These are phyloP conservation scores for Gnaphalium uliginosum DNA, from an alignment of 129 eudicot species.

Conservation along the genomic window DNA sequence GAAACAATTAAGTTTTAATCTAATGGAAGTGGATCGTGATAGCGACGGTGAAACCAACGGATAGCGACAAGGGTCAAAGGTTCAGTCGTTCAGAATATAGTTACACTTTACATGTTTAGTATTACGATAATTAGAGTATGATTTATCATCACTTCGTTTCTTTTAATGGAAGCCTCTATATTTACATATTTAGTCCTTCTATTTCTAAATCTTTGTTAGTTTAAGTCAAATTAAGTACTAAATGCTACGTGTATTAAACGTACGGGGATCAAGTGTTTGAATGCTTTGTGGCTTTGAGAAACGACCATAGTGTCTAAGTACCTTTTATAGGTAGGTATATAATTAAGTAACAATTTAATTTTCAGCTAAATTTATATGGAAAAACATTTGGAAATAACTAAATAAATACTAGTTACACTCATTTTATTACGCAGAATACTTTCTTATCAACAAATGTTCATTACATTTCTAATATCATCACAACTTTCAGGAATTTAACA, in stretches of 20 bases:
- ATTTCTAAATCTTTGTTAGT: background rate
- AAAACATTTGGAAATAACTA: background rate
- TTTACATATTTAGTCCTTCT: background rate
- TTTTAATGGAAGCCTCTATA: background rate
- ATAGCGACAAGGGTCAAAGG: constrained; percentile 9
- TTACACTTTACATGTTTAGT: background rate
- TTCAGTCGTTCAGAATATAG: background rate
- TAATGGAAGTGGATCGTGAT: background rate
- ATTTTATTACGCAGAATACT: background rate
- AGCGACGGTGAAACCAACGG: constrained; percentile 5
- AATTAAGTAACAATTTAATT: background rate
- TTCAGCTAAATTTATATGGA: background rate
- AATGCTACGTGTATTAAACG: background rate
- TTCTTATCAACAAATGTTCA: too few relatives aligned
- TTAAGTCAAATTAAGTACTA: background rate
- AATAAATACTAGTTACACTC: background rate
- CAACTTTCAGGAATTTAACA: too few relatives aligned
- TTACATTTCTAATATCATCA: too few relatives aligned
- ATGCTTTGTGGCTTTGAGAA: background rate
- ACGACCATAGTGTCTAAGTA: background rate
- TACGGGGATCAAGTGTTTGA: background rate
- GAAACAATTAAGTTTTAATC: too few relatives aligned
- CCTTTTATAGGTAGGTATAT: background rate
- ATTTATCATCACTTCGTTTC: background rate
- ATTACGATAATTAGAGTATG: constrained; percentile 2